Base-by-base conservation (phyloP, 2,329 filamentous ascomycete genomes). In the Seiridium unicorne region DNA sequence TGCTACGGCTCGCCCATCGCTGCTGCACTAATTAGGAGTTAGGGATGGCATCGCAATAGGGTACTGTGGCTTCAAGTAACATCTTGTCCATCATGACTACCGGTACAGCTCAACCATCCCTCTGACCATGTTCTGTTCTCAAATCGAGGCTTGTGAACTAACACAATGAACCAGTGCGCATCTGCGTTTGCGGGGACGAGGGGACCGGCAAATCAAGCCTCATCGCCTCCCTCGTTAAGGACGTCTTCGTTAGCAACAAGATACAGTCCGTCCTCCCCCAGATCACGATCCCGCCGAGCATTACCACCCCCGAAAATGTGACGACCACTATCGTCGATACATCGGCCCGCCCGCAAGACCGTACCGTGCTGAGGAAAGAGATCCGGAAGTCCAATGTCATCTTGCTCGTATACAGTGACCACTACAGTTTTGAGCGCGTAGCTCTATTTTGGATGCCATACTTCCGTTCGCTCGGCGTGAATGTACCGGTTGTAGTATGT, bases 401-500 rank as follows among this genome's bases (percentile, higher is more conserved):
- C 65, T 83, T 98, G 18, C 86, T 99, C 48, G 93, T 99, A 58
- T 99, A 99, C 76, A 93, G 93, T 66, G 95, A 99, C 74, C 94
- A 98, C 77, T 99, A 99, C 80, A 98, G 93, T 82, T 99, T 98
- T 79, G 95, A 99, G 74, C 84, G 95, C 44, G 93, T 99, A 3
- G 95, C 94, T 3, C 82, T 99, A 51, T 99, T 98, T 76, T 99
- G 95, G 95, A 90, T 99, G 85, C 95, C 95, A 9, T 96, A 97
- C 76, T 98, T 99, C 72, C 90, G 95, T 62, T 97, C 93, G 3
- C 85, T 99, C 44, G 95, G 95, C n/a, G 95, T 99, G 72, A 99
- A 99, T 73, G 93, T 99, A 31, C 95, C 95, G 0, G 95, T 99
- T 9, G 93, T 99, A 49, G 80, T 99, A 60, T 98, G 95, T 71